Percentiles rank a stretch among this genome's conserved stretches.
Conservation (phyloP, 208 protist genomes). For the Leishmania arabica region DNA sequence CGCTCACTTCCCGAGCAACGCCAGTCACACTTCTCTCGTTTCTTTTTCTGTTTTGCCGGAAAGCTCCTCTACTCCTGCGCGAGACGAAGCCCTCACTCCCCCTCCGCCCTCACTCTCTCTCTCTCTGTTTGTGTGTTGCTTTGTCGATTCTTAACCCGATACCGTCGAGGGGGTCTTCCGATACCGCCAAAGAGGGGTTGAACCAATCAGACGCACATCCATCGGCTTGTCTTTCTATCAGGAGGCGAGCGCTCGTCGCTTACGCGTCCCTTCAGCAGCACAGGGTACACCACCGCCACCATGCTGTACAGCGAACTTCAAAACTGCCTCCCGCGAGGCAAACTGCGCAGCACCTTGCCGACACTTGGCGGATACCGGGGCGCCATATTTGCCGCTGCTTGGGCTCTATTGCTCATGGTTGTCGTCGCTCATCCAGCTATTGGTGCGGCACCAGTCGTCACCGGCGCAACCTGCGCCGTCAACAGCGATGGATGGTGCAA, state of each 20-base stretch:
- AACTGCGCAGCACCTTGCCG: neutral
- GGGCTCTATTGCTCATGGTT: neutral
- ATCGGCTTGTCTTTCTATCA: neutral
- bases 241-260: neutral
- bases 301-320: neutral
- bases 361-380: neutral
- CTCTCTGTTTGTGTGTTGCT: neutral
- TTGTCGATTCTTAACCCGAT: neutral
- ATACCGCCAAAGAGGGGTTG: neutral
- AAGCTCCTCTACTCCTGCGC: neutral
- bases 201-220: neutral
- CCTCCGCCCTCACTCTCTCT: neutral
- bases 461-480: constrained; percentile 3
- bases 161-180: neutral
- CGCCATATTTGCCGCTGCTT: neutral
- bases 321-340: neutral
- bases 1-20: neutral
- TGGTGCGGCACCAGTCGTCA: constrained; percentile 9
- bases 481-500: neutral
- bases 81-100: neutral
- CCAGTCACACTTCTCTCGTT: neutral
- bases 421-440: constrained; percentile 4
- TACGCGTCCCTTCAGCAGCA: neutral
- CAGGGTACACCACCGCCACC: neutral
- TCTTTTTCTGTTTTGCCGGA: too few species aligned